Conservation (phyloP, 75 land plant species). For the Sequoia sempervirens region DNA sequence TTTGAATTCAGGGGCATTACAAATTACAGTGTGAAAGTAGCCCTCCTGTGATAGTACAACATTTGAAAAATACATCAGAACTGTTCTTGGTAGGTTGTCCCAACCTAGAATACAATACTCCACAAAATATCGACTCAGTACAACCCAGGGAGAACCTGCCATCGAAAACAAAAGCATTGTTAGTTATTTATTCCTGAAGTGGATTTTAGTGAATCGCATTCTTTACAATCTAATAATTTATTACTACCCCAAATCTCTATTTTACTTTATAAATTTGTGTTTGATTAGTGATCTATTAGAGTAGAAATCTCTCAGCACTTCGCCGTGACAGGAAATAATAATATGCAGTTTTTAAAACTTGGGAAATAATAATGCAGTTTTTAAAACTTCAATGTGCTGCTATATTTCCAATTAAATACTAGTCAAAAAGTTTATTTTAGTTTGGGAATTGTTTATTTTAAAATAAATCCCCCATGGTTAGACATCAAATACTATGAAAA, state of each 20-base stretch:
- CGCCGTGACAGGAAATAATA: neutral
- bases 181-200: neutral
- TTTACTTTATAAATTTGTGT: neutral
- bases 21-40: constrained; percentile 76
- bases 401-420: neutral
- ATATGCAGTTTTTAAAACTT: neutral
- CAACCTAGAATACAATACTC: constrained; percentile 74
- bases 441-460: neutral
- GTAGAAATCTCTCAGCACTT: neutral
- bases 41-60: constrained; percentile 55
- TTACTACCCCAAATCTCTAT: neutral
- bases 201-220: neutral
- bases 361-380: neutral
- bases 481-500: neutral
- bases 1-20: constrained; percentile 62
- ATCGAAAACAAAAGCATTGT: constrained; percentile 4
- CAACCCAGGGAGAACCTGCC: constrained; percentile 87
- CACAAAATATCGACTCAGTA: constrained; percentile 59
- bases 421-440: neutral
- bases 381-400: neutral
- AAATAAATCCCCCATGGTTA: neutral
- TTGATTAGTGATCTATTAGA: neutral
- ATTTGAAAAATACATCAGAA: constrained; percentile 75
- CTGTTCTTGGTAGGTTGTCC: constrained; percentile 82
- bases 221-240: neutral